These are phyloP conservation scores for Parastagonospora nodorum DNA, from an alignment of 2,329 filamentous ascomycete species.

Conservation along the genomic window DNA sequence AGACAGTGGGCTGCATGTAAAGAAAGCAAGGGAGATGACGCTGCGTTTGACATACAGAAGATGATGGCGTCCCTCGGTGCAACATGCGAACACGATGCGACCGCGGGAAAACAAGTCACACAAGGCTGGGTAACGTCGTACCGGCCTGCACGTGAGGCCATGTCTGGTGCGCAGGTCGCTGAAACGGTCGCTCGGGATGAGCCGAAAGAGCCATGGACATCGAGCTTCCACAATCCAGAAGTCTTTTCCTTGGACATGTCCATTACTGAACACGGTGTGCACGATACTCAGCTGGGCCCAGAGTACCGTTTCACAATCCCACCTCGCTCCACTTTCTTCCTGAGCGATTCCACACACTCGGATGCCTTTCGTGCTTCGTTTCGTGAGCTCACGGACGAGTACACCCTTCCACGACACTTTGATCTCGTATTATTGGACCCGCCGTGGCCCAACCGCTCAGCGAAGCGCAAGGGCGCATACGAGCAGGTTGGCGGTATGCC, in stretches of 20 bases:
- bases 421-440: slow-evolving; percentile 75
- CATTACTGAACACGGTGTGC: slow-evolving; percentile 16
- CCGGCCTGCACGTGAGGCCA: slow-evolving; percentile 22
- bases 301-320: slow-evolving; percentile 53
- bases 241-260: slow-evolving; percentile 28
- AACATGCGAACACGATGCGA: slow-evolving; percentile 24
- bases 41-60: slow-evolving; percentile 36
- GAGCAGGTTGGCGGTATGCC: slow-evolving; percentile 52
- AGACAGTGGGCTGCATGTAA: slow-evolving; percentile 33
- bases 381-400: slow-evolving; percentile 40
- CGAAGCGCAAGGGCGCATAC: slow-evolving; percentile 62
- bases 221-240: slow-evolving; percentile 38
- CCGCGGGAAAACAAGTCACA: slow-evolving; percentile 14
- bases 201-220: slow-evolving; percentile 30
- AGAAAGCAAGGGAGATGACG: slow-evolving; percentile 29
- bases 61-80: slow-evolving; percentile 44
- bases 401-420: slow-evolving; percentile 59
- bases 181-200: slow-evolving; percentile 8
- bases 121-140: slow-evolving; percentile 34
- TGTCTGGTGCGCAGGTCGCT: slow-evolving; percentile 8
- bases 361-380: slow-evolving; percentile 46
- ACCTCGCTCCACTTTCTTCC: slow-evolving; percentile 55
- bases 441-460: slow-evolving; percentile 81
- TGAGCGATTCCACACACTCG: slow-evolving; percentile 51
- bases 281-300: slow-evolving; percentile 7